Evolutionary conservation across 768 basidiomycete genomes (phyloP).

Genomic region (Porpolomopsis calyptriformis): DNA sequence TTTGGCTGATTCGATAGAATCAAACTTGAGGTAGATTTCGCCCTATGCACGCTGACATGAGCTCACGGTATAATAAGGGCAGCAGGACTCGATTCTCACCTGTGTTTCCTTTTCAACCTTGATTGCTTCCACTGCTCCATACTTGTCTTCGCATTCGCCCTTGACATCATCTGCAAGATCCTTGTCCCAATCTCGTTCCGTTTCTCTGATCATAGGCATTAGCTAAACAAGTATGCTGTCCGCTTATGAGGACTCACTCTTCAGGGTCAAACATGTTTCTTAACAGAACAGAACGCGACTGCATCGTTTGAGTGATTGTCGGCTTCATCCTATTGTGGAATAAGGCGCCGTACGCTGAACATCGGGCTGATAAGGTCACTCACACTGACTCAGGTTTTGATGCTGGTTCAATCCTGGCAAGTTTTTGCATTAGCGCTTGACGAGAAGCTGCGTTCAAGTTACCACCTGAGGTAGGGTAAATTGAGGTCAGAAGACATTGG

Average conservation of each 20-base stretch:
- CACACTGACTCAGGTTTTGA: slow-evolving; percentile 54
- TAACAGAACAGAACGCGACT: slow-evolving; percentile 80
- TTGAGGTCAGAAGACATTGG: slow-evolving; percentile 8
- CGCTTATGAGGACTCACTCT: slow-evolving; percentile 49
- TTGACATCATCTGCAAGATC: slow-evolving; percentile 96
- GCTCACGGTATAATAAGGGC: not conserved
- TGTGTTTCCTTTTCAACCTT: slow-evolving; percentile 91
- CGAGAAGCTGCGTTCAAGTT: slow-evolving; percentile 97
- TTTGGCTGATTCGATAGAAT: slow-evolving; percentile 65
- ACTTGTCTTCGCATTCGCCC: slow-evolving; percentile 84
- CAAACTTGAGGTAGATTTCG: slow-evolving; percentile 95
- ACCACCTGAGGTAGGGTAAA: slow-evolving; percentile 49
- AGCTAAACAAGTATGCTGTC: not conserved
- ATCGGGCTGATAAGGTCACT: slow-evolving; percentile 15
- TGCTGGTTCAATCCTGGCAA: slow-evolving; percentile 83
- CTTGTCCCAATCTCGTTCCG: slow-evolving; percentile 91
- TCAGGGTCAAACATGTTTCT: slow-evolving; percentile 98
- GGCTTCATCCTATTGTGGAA: slow-evolving; percentile 47
- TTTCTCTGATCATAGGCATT: slow-evolving; percentile 51
- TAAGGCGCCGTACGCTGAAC: slow-evolving; percentile 8
- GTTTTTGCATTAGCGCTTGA: slow-evolving; percentile 99
- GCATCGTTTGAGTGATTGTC: slow-evolving; percentile 74
- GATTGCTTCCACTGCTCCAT: slow-evolving; percentile 78
- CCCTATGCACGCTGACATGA: slow-evolving; percentile 43
- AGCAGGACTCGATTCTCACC: slow-evolving; percentile 34